Evolutionary conservation across 2,329 filamentous ascomycete genomes (phyloP).

Genomic region (Delphinella strobiligena): DNA sequence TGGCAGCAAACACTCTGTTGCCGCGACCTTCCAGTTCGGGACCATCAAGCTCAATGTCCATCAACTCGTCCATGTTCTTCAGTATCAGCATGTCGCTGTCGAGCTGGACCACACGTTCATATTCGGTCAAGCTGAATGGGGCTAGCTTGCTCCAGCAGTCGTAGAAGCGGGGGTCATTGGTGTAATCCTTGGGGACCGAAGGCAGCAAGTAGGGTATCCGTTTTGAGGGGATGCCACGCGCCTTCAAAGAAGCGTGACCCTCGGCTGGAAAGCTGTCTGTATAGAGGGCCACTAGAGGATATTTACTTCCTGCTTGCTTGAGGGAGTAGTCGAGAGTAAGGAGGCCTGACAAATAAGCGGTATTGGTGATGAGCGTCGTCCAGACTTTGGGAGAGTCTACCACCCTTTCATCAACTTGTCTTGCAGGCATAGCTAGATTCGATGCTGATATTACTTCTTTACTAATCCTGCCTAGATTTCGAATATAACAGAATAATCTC

Average conservation of each 20-base stretch:
- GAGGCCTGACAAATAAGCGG: slow-evolving; percentile 67
- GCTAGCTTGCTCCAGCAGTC: slow-evolving; percentile 85
- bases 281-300: slow-evolving; percentile 73
- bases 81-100: slow-evolving; percentile 81
- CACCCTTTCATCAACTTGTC: slow-evolving; percentile 14
- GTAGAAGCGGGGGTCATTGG: slow-evolving; percentile 70
- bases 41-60: slow-evolving; percentile 64
- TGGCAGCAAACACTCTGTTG: slow-evolving; percentile 63
- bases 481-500: no score
- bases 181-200: slow-evolving; percentile 52
- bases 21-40: slow-evolving; percentile 41
- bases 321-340: slow-evolving; percentile 72
- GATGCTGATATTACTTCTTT: no score
- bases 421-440: background rate
- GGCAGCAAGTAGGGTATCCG: slow-evolving; percentile 64
- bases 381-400: slow-evolving; percentile 45
- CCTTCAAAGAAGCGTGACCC: slow-evolving; percentile 57
- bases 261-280: slow-evolving; percentile 61
- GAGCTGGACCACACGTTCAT: slow-evolving; percentile 68
- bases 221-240: slow-evolving; percentile 57
- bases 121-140: slow-evolving; percentile 64
- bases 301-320: slow-evolving; percentile 50
- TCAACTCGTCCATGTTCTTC: slow-evolving; percentile 83
- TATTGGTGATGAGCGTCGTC: slow-evolving; percentile 80
- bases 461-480: no score